Conservation (phyloP, 148 eudicot genomes). For the Euryodendron excelsum region DNA sequence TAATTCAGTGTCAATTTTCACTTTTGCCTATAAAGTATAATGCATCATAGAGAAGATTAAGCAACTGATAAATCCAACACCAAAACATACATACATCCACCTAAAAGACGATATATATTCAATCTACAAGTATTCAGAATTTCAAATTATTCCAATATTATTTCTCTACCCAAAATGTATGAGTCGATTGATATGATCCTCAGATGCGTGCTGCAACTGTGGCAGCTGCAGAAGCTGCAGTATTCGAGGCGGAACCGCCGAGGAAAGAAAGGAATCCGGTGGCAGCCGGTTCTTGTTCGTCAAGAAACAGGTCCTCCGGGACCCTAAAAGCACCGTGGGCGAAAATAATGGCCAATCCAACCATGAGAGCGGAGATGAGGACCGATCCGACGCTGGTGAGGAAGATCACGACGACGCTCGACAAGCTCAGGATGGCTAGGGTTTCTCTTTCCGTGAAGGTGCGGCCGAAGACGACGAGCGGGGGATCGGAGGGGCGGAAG, state of each 20-base stretch:
- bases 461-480: conserved; percentile 56
- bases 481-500: conserved; percentile 80
- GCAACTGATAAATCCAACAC: neutral
- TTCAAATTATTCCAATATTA: neutral
- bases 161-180: conserved; percentile 1
- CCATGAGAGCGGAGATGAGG: conserved; percentile 63
- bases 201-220: conserved; percentile 25
- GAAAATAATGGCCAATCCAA: conserved; percentile 61
- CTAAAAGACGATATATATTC: neutral
- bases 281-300: conserved; percentile 59
- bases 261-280: conserved; percentile 73
- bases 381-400: conserved; percentile 80
- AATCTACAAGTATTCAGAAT: neutral
- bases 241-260: conserved; percentile 34
- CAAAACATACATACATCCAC: neutral
- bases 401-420: conserved; percentile 55
- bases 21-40: neutral
- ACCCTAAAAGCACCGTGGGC: conserved; percentile 74
- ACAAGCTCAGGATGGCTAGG: conserved; percentile 40
- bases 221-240: conserved; percentile 32
- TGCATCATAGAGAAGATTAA: neutral
- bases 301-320: conserved; percentile 85
- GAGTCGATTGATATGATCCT: conserved; percentile 1
- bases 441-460: conserved; percentile 71
- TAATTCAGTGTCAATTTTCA: neutral